Percentiles rank a stretch among this genome's conserved stretches.
phyloP scores from a whole-genome alignment of 345 rosid species.

The Camelina neglecta region DNA sequence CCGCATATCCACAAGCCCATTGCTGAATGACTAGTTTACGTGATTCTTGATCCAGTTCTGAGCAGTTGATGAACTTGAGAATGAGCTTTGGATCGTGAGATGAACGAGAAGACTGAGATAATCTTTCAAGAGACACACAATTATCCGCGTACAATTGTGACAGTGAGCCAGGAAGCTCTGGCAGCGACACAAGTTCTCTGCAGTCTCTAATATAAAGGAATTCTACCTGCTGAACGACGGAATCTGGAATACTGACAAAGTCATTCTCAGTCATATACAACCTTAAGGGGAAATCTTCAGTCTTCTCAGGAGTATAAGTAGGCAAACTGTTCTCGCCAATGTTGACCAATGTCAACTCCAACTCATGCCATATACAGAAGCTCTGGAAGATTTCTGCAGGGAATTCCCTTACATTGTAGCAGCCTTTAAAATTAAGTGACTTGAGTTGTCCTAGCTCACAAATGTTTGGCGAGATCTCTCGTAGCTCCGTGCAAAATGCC shows the following conservation, averaged over 20 bases:
- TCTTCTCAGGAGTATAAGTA: background rate
- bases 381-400: conserved; percentile 26
- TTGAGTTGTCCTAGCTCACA: background rate
- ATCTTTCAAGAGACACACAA: conserved; percentile 5
- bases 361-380: background rate
- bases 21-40: conserved; percentile 1
- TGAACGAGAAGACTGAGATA: background rate
- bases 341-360: background rate
- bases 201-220: background rate
- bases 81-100: conserved; percentile 3
- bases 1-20: conserved; percentile 17
- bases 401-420: background rate
- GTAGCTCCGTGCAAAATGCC: background rate
- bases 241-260: background rate
- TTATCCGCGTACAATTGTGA: background rate
- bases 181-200: background rate
- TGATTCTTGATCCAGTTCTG: background rate
- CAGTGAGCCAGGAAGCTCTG: conserved; percentile 17
- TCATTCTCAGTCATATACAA: background rate
- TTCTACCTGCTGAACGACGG: background rate
- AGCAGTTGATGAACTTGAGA: background rate
- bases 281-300: background rate
- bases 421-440: background rate
- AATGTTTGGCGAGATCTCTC: conserved; percentile 1
- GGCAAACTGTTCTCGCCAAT: conserved; percentile 5